Evolutionary conservation across 805 yeast species (phyloP).

Genomic region (Wickerhamomyces bovis): DNA sequence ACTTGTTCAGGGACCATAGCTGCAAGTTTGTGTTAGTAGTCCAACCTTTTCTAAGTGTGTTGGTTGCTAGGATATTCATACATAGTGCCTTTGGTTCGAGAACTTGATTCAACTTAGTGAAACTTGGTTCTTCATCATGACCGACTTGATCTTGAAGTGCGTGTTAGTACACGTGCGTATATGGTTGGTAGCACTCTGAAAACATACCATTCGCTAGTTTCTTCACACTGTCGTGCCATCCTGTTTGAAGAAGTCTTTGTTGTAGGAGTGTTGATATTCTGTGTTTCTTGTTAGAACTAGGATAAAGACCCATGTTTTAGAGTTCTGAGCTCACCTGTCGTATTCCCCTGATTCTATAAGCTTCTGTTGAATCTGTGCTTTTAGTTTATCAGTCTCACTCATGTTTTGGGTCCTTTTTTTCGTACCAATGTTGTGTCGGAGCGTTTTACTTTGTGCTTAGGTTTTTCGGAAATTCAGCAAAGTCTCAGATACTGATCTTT

Average conservation of each 20-base stretch:
- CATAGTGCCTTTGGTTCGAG: constrained; percentile 64
- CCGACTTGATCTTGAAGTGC: constrained; percentile 28
- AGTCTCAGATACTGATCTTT: no score
- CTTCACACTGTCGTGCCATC: constrained; percentile 79
- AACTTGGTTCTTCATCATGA: constrained; percentile 40
- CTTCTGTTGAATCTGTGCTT: constrained; percentile 61
- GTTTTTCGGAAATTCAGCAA: not conserved
- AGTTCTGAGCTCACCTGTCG: constrained; percentile 29
- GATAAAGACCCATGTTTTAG: constrained; percentile 15
- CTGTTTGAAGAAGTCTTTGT: constrained; percentile 62
- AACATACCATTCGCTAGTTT: constrained; percentile 47
- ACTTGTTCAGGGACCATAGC: constrained; percentile 63
- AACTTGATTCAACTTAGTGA: constrained; percentile 42
- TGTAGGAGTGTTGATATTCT: constrained; percentile 57
- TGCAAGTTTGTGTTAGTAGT: constrained; percentile 11
- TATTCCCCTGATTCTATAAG: constrained; percentile 76
- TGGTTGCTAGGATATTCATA: constrained; percentile 21
- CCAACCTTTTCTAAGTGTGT: not conserved
- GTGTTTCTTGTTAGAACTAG: not conserved
- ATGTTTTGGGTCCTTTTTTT: not conserved
- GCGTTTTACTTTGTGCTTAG: no score
- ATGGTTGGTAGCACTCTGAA: not conserved
- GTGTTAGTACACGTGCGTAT: not conserved
- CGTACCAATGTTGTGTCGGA: not conserved
- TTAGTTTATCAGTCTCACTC: constrained; percentile 25